Evolutionary conservation across 2,329 filamentous ascomycete species (phyloP), one percentile per base, ranked within the genome.

Genomic region (Fusarium longipes): DNA sequence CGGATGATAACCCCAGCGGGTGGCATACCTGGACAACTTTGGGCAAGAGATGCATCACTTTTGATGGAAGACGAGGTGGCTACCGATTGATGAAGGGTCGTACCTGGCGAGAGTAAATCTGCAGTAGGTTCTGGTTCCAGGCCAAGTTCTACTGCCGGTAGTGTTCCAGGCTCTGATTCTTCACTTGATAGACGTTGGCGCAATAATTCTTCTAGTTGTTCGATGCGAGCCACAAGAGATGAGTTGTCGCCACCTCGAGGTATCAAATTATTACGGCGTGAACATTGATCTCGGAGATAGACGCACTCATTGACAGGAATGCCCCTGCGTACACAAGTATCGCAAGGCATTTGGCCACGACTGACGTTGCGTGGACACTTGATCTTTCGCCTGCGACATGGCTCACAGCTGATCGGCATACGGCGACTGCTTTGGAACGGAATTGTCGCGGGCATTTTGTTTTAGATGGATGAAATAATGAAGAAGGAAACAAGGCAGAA

Each of bases 381-480:
- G 22, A 67, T 67, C 48, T 67, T 67, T n/a, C 63, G 30, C 25
- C 50, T 51, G 4, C 60, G 60, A 32, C 63, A 66, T 30, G 63
- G 63, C 18, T 66, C 63, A 10, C 54, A 66, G 24, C 63, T 66
- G 8, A 66, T 49, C 14, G 63, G 63, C 59, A 66, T 66, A 9
- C 63, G 63, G 14, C 63, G 54, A 20, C 24, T 24, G 4, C 29
- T 48, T 43, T 50, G 33, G 24, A 11, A 32, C 38, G 22, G 17
- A 49, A 15, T 12, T 27, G 45, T 18, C 7, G 20, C 50, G 22
- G 56, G 56, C 56, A 59, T 59, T 35, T 39, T 33, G 29, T 11
- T 3, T 5, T 6, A 15, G 15, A 24, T 51, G 10, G 10, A 40
- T 40, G n/a, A n/a, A n/a, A n/a, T 40, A 27, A 40, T 39, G 35